Evolutionary conservation across 345 rosid genomes (phyloP), one percentile per base, ranked within the genome.

Genomic region (Crucihimalaya himalaica): DNA sequence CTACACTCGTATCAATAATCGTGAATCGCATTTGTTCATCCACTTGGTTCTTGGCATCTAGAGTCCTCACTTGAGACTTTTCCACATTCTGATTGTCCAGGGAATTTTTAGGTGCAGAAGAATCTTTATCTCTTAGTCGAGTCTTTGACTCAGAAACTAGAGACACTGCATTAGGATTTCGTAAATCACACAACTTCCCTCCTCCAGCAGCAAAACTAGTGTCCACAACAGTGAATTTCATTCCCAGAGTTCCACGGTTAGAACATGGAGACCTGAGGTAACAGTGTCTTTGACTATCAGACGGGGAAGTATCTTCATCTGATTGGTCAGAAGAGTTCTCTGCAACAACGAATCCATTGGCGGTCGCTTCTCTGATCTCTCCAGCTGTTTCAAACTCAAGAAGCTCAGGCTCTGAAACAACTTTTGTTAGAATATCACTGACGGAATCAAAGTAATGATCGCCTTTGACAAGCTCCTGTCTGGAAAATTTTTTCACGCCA

Each of bases 371-470:
- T 80, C 39, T 63, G 8, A 55, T 25, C 50, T 48, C 74, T 25
- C 61, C 87, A 67, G 81, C 88, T 72, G 76, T 54, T 78, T 85
- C 85, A 72, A 84, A 74, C 71, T 88, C 93, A 48, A 88, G 75
- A 66, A 90, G 88, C 35, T 78, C 78, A 21, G 96, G 93, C 73
- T 88, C 91, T 10, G 85, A 78, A 37, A 85, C 93, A 47, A 90
- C 88, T 74, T 85, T 86, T 58, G 70, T 83, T 77, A 90, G 60
- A 57, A 90, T 85, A 72, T 90, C 93, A 67, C 85, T 83, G 63
- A 88, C 71, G 9, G 93, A 90, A 81, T 88, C 93, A 66, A 86
- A 90, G 81, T 86, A 90, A 66, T 86, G 85, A 16, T 79, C 74
- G 32, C 93, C 93, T 81, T 86, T 90, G 50, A 84, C 79, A 72